Conservation (phyloP, 2,329 filamentous ascomycete genomes). For the Cytospora piceicola region DNA sequence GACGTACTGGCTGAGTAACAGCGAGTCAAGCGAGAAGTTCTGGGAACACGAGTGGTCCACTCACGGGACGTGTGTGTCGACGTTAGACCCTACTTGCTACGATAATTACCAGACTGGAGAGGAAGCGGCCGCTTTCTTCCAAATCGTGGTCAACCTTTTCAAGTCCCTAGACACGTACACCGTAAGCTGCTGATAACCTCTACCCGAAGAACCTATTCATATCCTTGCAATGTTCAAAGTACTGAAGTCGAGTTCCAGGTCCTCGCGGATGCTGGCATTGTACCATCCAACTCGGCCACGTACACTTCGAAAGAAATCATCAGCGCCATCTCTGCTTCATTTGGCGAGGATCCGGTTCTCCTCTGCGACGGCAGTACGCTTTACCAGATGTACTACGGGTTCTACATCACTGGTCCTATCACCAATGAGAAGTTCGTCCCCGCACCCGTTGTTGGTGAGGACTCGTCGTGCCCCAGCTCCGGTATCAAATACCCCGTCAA, state of each 20-base stretch:
- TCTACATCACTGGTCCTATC: conserved; percentile 22
- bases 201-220: not conserved
- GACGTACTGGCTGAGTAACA: conserved; percentile 28
- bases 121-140: conserved; percentile 29
- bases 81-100: conserved; percentile 26
- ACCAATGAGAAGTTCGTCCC: conserved; percentile 24
- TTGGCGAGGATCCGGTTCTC: conserved; percentile 25
- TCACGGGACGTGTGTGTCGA: conserved; percentile 28
- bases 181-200: conserved; percentile 6
- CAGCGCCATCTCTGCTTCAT: conserved; percentile 25
- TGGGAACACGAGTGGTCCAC: conserved; percentile 30
- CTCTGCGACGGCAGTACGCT: conserved; percentile 21
- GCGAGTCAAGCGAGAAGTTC: conserved; percentile 23
- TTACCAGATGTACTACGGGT: conserved; percentile 29
- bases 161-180: conserved; percentile 27
- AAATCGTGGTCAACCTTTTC: conserved; percentile 25
- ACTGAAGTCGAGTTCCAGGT: conserved; percentile 10
- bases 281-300: conserved; percentile 24
- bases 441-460: conserved; percentile 19
- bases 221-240: not conserved
- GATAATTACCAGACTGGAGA: conserved; percentile 25
- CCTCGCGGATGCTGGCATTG: conserved; percentile 25
- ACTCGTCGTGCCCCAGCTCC: conserved; percentile 22
- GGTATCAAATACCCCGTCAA: conserved; percentile 27
- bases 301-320: conserved; percentile 25